phyloP scores from a whole-genome alignment of 176 grass and related monocot genomes.

The Carex pumila region DNA sequence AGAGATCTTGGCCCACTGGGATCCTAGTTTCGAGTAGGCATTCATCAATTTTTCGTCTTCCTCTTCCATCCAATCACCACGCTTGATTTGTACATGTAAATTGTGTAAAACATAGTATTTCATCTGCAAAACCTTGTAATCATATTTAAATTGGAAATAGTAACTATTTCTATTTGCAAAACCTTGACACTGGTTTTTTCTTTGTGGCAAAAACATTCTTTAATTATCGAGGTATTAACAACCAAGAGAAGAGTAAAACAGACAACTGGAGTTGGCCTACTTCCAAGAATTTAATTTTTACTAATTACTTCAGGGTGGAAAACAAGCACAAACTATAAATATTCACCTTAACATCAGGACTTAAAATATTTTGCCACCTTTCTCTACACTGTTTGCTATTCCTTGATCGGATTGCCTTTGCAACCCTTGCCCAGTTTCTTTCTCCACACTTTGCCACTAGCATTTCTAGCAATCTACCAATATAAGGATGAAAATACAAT shows the following conservation, averaged over 20 bases:
- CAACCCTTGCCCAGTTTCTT: background rate
- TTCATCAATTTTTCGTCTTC: conserved; percentile 20
- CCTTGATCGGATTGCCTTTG: background rate
- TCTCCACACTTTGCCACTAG: background rate
- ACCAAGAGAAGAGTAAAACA: no score
- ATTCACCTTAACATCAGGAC: background rate
- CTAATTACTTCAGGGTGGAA: background rate
- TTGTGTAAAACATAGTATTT: background rate
- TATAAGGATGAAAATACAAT: background rate
- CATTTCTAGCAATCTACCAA: background rate
- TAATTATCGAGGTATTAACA: no score
- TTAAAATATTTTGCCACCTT: background rate
- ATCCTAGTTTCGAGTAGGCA: background rate
- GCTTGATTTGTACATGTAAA: background rate
- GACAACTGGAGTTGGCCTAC: no score
- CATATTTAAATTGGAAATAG: background rate
- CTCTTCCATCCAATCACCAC: conserved; percentile 17
- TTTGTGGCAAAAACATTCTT: no score
- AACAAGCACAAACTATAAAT: background rate
- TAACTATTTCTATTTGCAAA: background rate
- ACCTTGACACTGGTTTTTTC: no score
- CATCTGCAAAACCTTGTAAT: background rate
- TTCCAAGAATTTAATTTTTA: background rate
- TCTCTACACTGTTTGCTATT: background rate
- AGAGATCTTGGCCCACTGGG: conserved; percentile 20